Base-by-base conservation (phyloP, 306 rosid species). In the Oemleria cerasiformis region DNA sequence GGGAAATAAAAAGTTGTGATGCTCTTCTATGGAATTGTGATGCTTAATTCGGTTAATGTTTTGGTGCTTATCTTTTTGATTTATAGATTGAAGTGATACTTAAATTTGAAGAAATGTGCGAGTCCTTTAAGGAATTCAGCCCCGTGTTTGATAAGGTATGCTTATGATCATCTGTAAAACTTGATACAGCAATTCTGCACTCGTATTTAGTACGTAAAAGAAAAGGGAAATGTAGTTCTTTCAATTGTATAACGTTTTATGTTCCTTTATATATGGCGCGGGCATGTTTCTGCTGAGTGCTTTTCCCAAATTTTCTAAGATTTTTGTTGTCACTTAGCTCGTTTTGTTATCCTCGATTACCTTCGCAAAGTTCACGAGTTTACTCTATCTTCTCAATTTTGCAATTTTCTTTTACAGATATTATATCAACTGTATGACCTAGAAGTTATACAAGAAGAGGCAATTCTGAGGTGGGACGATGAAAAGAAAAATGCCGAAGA, bases 81-180 rank as follows among this genome's bases (percentile, higher is more conserved):
- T 77, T 81, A 55, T 86, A 95, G 99, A 95, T 95, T 41, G 99
- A 95, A 80, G 91, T 95, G 45, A 86, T 95, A 74, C 92, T 91
- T 25, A 91, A 78, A 81, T 90, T 92, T 73, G 99, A 95, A 84
- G 99, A 95, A 71, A 86, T 95, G 76, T 95, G 97, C 61, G 97
- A 95, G 87, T 95, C 96, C 62, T 84, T 91, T 8, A 92, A 84
- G 79, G 97, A 89, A 68, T 89, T 79, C 74, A 81, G 88, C 40
- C 86, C 86, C 17, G 82, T 86, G 75, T 95, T 95, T 75, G 84
- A 89, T 8, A 79, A 71, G 93, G 99, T 95, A 86, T 48, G 70
- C 38, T 60, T 23, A 19, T 4, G 40, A 19, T 63, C 45, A 23
- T 49, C 21, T 68, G 44, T 58, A 42, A 49, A 42, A 45, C 54